Evolutionary conservation across 257 asterid genomes (phyloP), one percentile per base, ranked within the genome.

Genomic region (Solanum clarkiae): DNA sequence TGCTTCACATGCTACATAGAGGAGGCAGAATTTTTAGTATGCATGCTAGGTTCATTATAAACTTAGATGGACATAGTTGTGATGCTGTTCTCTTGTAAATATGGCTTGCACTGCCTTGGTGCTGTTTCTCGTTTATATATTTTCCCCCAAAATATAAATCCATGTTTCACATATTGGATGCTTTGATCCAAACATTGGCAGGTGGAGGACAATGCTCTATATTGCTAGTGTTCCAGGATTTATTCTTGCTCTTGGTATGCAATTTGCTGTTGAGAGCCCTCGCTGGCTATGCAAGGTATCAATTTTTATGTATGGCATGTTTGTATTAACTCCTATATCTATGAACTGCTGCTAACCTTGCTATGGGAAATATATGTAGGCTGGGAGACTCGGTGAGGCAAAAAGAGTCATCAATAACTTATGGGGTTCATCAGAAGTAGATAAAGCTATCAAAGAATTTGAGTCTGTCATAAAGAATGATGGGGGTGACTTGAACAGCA

Each of bases 211-310:
- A 82, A 85, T 94, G 92, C 86, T 94, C 55, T 91, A 93, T 86
- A 85, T 94, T 80, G 96, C 98, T 20, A 90, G 92, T 56, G 49
- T 91, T 57, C 97, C 98, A 82, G 98, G 94, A 53, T 90, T 92
- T 86, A 54, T 90, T 85, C 92, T 94, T 80, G 96, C 93, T 66
- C 84, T 94, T 54, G 98, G 98, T 79, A 94, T 94, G 96, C 97
- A 95, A 86, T 92, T 94, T 88, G 89, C 98, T 13, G 97, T 93
- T 26, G 98, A 95, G 66, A 94, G 98, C 90, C 98, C 98, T 51
- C 97, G 98, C 72, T 95, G 98, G 98, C 89, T 95, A n/a, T 93
- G 97, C 86, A 95, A 93, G 89, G 98, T 94, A 93, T 86, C 62
- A 88, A 56, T 45, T 40, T 75, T 17, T 20, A 84, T 84, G 86